phyloP scores from a whole-genome alignment of 106 monocot genomes.

The Dioscorea dumetorum region DNA sequence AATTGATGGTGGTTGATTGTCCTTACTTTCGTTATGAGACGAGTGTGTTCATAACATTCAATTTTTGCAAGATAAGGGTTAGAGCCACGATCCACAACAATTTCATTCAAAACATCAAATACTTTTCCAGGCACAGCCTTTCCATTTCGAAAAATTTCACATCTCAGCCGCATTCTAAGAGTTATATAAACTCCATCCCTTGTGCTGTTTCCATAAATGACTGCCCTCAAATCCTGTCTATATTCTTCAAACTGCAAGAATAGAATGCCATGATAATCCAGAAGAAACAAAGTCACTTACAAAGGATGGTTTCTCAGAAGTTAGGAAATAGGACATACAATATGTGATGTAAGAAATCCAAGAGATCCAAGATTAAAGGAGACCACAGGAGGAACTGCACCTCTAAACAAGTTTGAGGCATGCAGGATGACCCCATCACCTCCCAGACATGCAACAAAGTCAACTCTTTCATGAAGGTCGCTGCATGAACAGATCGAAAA shows the following conservation, averaged over 20 bases:
- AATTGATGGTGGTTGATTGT: neutral
- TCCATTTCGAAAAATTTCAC: constrained; percentile 92
- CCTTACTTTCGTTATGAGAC: constrained; percentile 94
- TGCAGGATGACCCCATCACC: constrained; percentile 99
- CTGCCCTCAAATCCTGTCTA: constrained; percentile 67
- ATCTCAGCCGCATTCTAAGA: constrained; percentile 86
- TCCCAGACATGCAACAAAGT: constrained; percentile 94
- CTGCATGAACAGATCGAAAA: constrained; percentile 27
- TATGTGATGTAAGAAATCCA: constrained; percentile 94
- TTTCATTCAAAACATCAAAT: constrained; percentile 94
- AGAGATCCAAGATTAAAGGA: constrained; percentile 99
- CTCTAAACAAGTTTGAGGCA: constrained; percentile 94
- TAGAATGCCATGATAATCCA: constrained; percentile 2
- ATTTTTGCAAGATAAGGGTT: constrained; percentile 97
- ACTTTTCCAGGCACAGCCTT: constrained; percentile 89
- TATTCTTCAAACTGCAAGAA: constrained; percentile 71
- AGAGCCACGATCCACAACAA: constrained; percentile 97
- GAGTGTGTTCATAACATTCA: constrained; percentile 95
- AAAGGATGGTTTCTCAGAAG: neutral
- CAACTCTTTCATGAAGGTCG: constrained; percentile 99
- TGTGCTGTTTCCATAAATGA: constrained; percentile 94
- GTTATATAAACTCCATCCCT: constrained; percentile 93
- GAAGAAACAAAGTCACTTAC: neutral
- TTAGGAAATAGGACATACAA: constrained; percentile 41
- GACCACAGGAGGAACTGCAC: constrained; percentile 96